These are phyloP conservation scores for Hanseniaspora valbyensis DNA, from an alignment of 805 yeast species.

Conservation along the genomic window DNA sequence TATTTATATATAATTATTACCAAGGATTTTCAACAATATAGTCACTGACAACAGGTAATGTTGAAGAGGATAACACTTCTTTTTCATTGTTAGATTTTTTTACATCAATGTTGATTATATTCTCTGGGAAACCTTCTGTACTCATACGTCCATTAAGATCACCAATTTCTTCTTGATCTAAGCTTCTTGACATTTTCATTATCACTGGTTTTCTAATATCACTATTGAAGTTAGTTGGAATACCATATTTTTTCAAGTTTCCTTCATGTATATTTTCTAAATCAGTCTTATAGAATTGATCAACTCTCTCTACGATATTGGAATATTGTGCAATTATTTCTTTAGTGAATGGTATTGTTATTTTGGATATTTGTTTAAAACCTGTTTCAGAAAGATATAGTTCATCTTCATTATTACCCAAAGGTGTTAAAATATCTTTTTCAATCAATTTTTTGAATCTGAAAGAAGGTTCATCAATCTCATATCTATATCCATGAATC, in stretches of 20 bases:
- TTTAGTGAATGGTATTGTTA: slow-evolving; percentile 8
- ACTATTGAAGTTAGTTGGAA: slow-evolving; percentile 28
- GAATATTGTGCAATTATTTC: not conserved
- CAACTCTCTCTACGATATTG: not conserved
- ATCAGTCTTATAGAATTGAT: not conserved
- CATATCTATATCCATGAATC: slow-evolving; percentile 69
- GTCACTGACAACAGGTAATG: slow-evolving; percentile 37
- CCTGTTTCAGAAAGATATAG: slow-evolving; percentile 14
- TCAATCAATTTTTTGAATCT: slow-evolving; percentile 30
- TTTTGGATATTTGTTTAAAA: slow-evolving; percentile 15
- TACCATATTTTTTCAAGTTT: slow-evolving; percentile 42
- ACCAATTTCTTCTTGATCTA: slow-evolving; percentile 16
- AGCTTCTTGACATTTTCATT: slow-evolving; percentile 14
- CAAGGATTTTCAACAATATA: slow-evolving; percentile 61
- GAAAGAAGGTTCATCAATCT: slow-evolving; percentile 64
- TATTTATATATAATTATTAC: slow-evolving; percentile 25
- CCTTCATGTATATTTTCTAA: slow-evolving; percentile 17
- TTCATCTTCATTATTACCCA: not conserved
- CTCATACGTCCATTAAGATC: slow-evolving; percentile 30
- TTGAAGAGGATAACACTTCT: not conserved
- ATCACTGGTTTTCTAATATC: slow-evolving; percentile 16
- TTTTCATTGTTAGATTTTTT: no score
- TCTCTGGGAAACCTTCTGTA: no score
- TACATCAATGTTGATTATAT: no score
- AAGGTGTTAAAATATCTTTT: not conserved